Evolutionary conservation across 345 rosid genomes (phyloP).

Genomic region (Hibiscus tridactylites): DNA sequence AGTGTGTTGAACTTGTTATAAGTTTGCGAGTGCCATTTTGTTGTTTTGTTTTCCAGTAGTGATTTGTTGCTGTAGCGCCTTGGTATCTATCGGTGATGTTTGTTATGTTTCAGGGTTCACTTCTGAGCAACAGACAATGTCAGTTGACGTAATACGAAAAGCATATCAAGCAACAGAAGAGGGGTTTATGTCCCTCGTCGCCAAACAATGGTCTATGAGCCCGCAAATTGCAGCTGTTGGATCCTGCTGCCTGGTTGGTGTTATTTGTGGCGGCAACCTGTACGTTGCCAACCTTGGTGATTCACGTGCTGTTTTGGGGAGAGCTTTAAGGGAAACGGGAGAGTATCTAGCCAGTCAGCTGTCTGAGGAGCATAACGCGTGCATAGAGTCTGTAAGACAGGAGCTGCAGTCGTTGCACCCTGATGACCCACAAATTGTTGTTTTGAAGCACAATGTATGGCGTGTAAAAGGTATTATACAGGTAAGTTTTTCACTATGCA

Average conservation of each 20-base stretch:
- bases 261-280: constrained; percentile 58
- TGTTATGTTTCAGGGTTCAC: constrained; percentile 51
- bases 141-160: constrained; percentile 62
- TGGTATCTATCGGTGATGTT: not conserved
- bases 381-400: constrained; percentile 65
- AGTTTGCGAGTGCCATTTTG: not conserved
- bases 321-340: constrained; percentile 58
- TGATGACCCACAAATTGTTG: constrained; percentile 65
- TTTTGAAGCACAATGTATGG: constrained; percentile 81
- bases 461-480: constrained; percentile 87
- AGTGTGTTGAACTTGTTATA: not conserved
- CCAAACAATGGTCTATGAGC: constrained; percentile 52
- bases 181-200: constrained; percentile 61
- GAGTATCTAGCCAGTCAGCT: constrained; percentile 69
- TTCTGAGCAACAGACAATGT: constrained; percentile 63
- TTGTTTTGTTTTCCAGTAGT: not conserved
- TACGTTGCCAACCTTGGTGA: constrained; percentile 78
- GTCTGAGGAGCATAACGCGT: constrained; percentile 68
- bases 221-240: constrained; percentile 91
- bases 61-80: not conserved
- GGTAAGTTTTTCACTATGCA: constrained; percentile 27
- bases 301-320: constrained; percentile 80
- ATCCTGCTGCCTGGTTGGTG: constrained; percentile 79
- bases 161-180: constrained; percentile 90
- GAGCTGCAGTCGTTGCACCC: constrained; percentile 71